A percentile compares a stretch with the other conserved stretches of the same genome.
Evolutionary conservation across 139 green algal species (phyloP).

Genomic region (Eudorina sp.): DNA sequence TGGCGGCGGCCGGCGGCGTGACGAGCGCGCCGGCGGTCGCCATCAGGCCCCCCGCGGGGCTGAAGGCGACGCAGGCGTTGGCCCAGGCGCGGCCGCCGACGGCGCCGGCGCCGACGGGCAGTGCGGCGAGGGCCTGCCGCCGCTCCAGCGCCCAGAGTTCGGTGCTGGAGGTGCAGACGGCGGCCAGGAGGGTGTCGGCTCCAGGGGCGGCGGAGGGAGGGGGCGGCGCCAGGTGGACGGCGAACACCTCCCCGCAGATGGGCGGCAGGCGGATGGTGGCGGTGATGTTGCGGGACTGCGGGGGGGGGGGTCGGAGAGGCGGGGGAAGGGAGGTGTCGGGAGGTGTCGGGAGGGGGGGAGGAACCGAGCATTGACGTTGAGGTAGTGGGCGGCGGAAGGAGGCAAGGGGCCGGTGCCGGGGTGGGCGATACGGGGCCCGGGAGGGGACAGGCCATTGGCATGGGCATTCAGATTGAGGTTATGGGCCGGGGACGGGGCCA

Average conservation of each 20-base stretch:
- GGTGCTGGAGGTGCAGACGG: neutral
- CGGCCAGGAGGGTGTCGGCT: neutral
- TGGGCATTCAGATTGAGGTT: too few relatives aligned
- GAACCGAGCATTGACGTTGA: too few relatives aligned
- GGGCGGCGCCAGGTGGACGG: constrained; percentile 5
- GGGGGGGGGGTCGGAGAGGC: neutral
- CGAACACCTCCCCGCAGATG: constrained; percentile 11
- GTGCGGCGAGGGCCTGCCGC: neutral
- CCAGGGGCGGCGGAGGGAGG: neutral
- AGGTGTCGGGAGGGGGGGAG: too few relatives aligned
- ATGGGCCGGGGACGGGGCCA: too few relatives aligned
- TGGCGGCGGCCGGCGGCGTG: neutral
- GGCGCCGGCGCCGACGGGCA: neutral
- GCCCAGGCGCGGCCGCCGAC: constrained; percentile 19
- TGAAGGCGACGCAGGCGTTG: constrained; percentile 27
- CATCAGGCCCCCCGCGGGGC: constrained; percentile 38
- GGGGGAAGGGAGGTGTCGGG: too few relatives aligned
- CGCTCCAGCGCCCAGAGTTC: constrained; percentile 23
- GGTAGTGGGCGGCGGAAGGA: too few relatives aligned
- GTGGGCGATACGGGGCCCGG: too few relatives aligned
- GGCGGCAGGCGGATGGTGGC: constrained; percentile 1
- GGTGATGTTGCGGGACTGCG: neutral
- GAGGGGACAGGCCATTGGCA: too few relatives aligned
- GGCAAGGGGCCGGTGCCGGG: too few relatives aligned
- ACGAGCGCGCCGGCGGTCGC: constrained; percentile 28